These are phyloP conservation scores for Kappamyces sp. DNA, from an alignment of 192 early-diverging fungal species.

Conservation along the genomic window DNA sequence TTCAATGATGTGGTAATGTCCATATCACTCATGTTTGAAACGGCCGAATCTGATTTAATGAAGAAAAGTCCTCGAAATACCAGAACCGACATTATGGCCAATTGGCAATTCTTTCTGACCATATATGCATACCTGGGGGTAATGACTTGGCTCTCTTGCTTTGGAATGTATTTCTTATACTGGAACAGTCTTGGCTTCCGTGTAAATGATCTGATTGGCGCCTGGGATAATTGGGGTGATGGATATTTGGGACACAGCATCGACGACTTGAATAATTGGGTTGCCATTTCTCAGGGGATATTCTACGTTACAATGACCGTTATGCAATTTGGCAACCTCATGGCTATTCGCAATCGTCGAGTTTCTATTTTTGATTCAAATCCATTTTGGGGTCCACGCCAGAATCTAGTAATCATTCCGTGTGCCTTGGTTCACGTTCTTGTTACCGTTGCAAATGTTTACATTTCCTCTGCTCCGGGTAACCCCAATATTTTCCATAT, in stretches of 20 bases:
- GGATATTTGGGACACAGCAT: conserved; percentile 44
- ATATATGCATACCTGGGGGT: conserved; percentile 76
- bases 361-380: conserved; percentile 54
- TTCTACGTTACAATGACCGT: conserved; percentile 56
- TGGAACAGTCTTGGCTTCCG: conserved; percentile 51
- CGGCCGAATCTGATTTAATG: conserved; percentile 71
- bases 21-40: conserved; percentile 69
- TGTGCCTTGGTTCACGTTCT: conserved; percentile 45
- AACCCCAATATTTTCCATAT: conserved; percentile 57
- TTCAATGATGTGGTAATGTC: conserved; percentile 58
- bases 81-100: conserved; percentile 60
- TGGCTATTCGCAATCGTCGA: conserved; percentile 49
- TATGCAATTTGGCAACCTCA: conserved; percentile 55
- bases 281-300: conserved; percentile 51
- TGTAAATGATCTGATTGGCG: conserved; percentile 47
- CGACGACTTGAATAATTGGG: conserved; percentile 38
- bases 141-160: conserved; percentile 58
- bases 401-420: conserved; percentile 53
- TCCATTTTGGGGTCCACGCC: conserved; percentile 51
- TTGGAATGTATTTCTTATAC: conserved; percentile 67
- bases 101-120: conserved; percentile 59
- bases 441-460: conserved; percentile 29
- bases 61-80: conserved; percentile 63
- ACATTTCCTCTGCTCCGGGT: conserved; percentile 45
- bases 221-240: conserved; percentile 51